Conservation (phyloP, 2,329 filamentous ascomycete genomes). For the Thermothelomyces thermophilus region DNA sequence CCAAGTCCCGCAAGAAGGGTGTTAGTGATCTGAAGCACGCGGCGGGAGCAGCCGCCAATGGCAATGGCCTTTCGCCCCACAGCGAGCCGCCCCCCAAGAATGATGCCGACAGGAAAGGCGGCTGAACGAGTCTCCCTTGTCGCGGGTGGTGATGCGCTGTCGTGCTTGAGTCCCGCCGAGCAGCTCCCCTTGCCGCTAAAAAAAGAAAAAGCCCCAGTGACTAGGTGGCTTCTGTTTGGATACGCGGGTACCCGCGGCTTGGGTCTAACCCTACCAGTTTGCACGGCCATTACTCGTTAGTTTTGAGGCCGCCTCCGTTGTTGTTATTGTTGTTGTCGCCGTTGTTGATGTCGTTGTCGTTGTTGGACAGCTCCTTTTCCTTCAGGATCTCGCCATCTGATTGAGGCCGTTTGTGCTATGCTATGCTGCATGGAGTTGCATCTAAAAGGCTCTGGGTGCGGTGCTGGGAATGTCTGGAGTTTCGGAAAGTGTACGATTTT, state of each 20-base stretch:
- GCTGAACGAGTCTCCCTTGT: slow-evolving; percentile 34
- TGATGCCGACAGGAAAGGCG: slow-evolving; percentile 56
- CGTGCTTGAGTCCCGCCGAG: neutral
- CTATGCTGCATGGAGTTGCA: slow-evolving; percentile 7
- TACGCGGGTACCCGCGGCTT: neutral
- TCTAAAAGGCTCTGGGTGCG: slow-evolving; percentile 1
- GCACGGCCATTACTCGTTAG: neutral
- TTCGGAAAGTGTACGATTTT: slow-evolving; percentile 6
- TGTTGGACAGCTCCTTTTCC: slow-evolving; percentile 4
- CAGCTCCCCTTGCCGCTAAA: neutral
- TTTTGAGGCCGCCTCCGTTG: neutral
- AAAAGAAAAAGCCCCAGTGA: neutral
- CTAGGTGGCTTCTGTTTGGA: slow-evolving; percentile 10
- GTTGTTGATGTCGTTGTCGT: no score
- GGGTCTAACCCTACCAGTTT: neutral
- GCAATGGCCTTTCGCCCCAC: slow-evolving; percentile 33
- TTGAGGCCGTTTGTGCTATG: neutral
- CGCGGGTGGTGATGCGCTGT: neutral
- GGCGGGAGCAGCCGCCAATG: slow-evolving; percentile 10
- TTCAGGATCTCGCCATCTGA: slow-evolving; percentile 9
- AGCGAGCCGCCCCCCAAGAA: slow-evolving; percentile 52
- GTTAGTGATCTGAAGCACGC: slow-evolving; percentile 40
- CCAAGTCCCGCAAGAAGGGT: slow-evolving; percentile 48
- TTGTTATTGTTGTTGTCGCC: neutral
- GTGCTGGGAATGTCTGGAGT: neutral